Evolutionary conservation across 352 stramenopile genomes (phyloP), one percentile per base, ranked within the genome.

Genomic region (Chrysophaeum taylorii): DNA sequence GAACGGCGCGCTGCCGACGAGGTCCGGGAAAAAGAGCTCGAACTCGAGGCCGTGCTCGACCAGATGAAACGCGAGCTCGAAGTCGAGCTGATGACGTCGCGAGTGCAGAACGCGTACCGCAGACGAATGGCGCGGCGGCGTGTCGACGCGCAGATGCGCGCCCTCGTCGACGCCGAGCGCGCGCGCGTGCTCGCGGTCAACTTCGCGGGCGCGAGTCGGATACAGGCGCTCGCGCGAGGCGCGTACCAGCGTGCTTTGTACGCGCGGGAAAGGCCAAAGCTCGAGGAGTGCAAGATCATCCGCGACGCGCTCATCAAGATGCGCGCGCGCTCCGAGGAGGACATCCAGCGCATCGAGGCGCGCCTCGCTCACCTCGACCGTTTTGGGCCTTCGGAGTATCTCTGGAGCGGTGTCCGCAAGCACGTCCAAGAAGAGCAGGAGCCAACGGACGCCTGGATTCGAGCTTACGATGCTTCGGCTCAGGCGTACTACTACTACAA

Each of bases 401-500:
- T 66, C 12, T 66, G 35, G 33, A 45, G 35, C 33, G 57, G 33
- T 23, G 57, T 66, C 33, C 31, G 57, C 14, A 9, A 4, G 23
- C 33, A 66, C 18, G 2, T 64, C 12, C 27, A 38, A 5, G 53
- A 5, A 41, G 41, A 12, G 48, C 18, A 21, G 52, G 48, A n/a
- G 50, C 31, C 52, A 54, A 23, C 57, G 38, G 21, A 12, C 25
- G 48, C 61, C 12, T 73, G 69, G 69, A 48, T 27, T 9, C 36
- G 70, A 61, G 43, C 62, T n/a, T 73, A 61, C 60, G 69, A 73
- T 61, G 69, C 70, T 7, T 29, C 2, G 4, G 69, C 69, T 0
- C 36, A 31, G 25, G 54, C 69, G 41, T 63, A 31, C 12, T 73
- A 73, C 54, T 73, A 43, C 38, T 73, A 73, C 60, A 73, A 73